Conservation (phyloP, 164 flowering plant species). For the Malania oleifera region DNA sequence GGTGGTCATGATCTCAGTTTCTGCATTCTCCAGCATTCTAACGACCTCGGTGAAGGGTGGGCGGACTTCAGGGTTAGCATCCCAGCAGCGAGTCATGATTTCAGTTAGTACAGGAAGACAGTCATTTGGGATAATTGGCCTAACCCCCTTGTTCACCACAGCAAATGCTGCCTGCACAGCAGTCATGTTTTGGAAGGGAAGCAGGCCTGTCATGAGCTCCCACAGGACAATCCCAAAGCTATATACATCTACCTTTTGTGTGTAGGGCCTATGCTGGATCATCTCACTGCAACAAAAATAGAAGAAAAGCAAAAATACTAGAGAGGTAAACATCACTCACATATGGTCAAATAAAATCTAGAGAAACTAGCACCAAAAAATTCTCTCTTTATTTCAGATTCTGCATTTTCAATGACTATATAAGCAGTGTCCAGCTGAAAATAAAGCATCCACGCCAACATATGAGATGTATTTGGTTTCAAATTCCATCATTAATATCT, state of each 20-base stretch:
- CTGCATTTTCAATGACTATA: too few relatives aligned
- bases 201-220: slow-evolving; percentile 84
- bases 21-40: slow-evolving; percentile 78
- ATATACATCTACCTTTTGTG: slow-evolving; percentile 88
- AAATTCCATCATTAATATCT: too few relatives aligned
- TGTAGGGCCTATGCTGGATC: slow-evolving; percentile 92
- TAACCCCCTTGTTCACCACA: slow-evolving; percentile 77
- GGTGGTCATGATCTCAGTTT: slow-evolving; percentile 69
- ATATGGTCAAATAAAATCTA: too few relatives aligned
- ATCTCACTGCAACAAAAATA: slow-evolving; percentile 56
- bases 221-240: slow-evolving; percentile 93
- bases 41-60: slow-evolving; percentile 79
- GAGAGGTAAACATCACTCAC: too few relatives aligned
- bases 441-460: too few relatives aligned
- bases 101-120: slow-evolving; percentile 75
- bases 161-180: slow-evolving; percentile 97
- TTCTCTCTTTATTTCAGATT: too few relatives aligned
- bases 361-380: too few relatives aligned
- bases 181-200: slow-evolving; percentile 89
- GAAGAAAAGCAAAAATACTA: not conserved
- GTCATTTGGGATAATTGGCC: slow-evolving; percentile 67
- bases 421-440: too few relatives aligned
- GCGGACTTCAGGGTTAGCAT: slow-evolving; percentile 75
- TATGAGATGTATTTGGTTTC: too few relatives aligned
- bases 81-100: slow-evolving; percentile 94